A percentile compares a stretch with the other conserved stretches of the same genome.
Conservation (phyloP, 441 rosid genomes). For the Breynia disticha region DNA sequence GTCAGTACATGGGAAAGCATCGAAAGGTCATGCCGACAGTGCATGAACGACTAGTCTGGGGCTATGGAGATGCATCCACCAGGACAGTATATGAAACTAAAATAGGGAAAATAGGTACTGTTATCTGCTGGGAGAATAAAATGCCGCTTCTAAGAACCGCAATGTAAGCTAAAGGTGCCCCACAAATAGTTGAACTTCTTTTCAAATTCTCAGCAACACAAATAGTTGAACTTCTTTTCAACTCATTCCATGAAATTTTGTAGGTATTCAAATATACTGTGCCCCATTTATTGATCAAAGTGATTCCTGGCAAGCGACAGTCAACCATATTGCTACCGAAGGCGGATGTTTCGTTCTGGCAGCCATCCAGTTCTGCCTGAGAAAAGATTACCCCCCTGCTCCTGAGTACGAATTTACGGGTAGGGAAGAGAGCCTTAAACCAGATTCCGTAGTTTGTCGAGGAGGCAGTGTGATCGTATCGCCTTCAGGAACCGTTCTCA, state of each 20-base stretch:
- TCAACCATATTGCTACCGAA: conserved; percentile 20
- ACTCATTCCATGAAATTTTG: neutral
- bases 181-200: conserved; percentile 8
- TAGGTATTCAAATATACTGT: conserved; percentile 23
- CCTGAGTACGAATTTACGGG: conserved; percentile 49
- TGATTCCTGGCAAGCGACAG: conserved; percentile 15
- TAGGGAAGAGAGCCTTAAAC: conserved; percentile 47
- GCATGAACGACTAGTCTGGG: conserved; percentile 59
- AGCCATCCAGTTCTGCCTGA: conserved; percentile 17
- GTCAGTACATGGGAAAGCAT: conserved; percentile 50
- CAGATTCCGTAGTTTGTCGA: conserved; percentile 71
- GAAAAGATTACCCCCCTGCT: conserved; percentile 8
- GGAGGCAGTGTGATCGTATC: conserved; percentile 91
- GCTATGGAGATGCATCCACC: conserved; percentile 41
- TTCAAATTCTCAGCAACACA: neutral
- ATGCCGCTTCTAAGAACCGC: conserved; percentile 17
- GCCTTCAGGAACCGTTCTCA: conserved; percentile 67
- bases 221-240: neutral
- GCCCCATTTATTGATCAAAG: conserved; percentile 17
- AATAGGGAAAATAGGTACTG: conserved; percentile 19
- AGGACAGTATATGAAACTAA: conserved; percentile 15
- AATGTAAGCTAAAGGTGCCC: conserved; percentile 17
- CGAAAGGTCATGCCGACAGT: conserved; percentile 49
- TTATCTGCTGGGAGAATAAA: conserved; percentile 18
- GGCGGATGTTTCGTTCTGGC: conserved; percentile 26